Base-by-base conservation (phyloP, 2,329 filamentous ascomycete genomes). In the Onygenales sp. region DNA sequence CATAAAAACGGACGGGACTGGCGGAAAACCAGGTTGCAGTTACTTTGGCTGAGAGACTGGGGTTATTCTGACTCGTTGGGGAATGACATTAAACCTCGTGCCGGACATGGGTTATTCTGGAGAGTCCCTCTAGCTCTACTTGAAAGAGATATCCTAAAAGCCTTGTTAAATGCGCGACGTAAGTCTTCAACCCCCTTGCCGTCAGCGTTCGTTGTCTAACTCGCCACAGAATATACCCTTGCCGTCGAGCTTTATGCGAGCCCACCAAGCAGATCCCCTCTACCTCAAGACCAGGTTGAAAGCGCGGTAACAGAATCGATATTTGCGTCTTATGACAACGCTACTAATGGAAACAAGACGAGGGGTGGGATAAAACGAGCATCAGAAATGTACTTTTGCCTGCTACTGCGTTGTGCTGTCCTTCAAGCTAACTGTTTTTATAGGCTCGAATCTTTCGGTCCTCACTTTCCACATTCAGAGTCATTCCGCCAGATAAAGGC, bases 1-100 rank as follows among this genome's bases (percentile, higher is more conserved):
- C 70, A 72, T 48, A 71, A 66, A 43, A 69, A 75, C 52, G 71
- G 72, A 10, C 67, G 74, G 33, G 67, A 74, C 52, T 82, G 79
- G 80, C 62, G 59, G 37, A 63, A 62, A 7, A 71, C 75, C 17
- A 72, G 81, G 49, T 63, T 69, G 6, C 75, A 77, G 57, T 58
- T 85, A 10, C 66, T 82, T 6, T 85, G 82, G 82, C 71, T 85
- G 6, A 80, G 77, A 68, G 74, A 77, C 57, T 85, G 82, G 82
- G 76, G 75, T 27, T 63, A 70, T 45, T 57, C 61, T 21, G 44
- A 52, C 13, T 51, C 58, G 5, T 50, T 58, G 11, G 64, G 49
- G 14, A 55, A 57, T 48, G 56, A 63, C 21, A 34, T 34, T 6
- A 55, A 64, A 46, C 65, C 62, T 37, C 59, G 66, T 21, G 60